Base-by-base conservation (phyloP, 2,329 filamentous ascomycete genomes). In the Tolypocladium sp. region DNA sequence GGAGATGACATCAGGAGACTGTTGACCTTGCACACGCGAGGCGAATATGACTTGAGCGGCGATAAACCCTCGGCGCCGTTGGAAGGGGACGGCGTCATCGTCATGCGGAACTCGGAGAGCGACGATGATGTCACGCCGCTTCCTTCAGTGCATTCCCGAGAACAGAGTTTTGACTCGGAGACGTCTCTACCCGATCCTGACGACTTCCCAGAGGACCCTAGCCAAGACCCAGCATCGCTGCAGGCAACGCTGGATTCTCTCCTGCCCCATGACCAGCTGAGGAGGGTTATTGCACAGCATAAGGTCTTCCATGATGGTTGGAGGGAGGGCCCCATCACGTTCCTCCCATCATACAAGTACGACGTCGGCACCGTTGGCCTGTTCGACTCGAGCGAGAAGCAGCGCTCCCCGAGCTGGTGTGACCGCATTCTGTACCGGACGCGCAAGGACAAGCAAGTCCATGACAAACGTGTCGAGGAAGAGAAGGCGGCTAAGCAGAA, bases 281-380 rank as follows among this genome's bases (percentile, higher is more conserved):
- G 79, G 5, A 82, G 86, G 59, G 83, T 91, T 60, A 92, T 96
- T 65, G 85, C 82, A 63, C 76, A 84, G 44, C 82, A 85, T n/a
- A 94, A 89, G 69, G 86, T 87, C 0, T 96, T 99, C 62, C 85
- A 96, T 61, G 90, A 96, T 62, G 93, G 92, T 1, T 99, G 94
- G 92, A 82, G 83, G 56, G 94, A 99, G 77, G 94, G 92, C 0
- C 80, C 85, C 0, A 92, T 99, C 59, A 84, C 84, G 1, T 99
- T 99, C 68, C 72, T 97, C 20, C 94, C 94, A 2, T 95, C 94
- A 0, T 99, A 99, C 74, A 99, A 99, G 72, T 99, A 99, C 66
- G 95, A 99, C 68, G 81, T 96, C 35, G 94, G 94, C n/a, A 96
- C 89, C 37, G 85, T 96, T 38, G 90, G 90, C 2, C 82, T 92